Evolutionary conservation across 106 monocot species (phyloP), one percentile per base, ranked within the genome.

Genomic region (Vanilla planifolia): DNA sequence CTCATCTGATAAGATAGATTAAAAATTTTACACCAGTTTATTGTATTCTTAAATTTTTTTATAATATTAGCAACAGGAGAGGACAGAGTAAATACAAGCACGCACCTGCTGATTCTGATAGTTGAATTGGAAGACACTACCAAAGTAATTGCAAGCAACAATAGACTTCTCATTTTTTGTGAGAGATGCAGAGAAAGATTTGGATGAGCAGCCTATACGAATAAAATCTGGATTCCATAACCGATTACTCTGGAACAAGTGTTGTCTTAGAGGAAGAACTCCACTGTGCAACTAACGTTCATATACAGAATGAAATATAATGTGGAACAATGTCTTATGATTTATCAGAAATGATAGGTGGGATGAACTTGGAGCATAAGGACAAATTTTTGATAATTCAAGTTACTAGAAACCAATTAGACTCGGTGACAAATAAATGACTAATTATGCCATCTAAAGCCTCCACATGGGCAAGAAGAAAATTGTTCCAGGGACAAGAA

Each of bases 91-190:
- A 58, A 29, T 5, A 50, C 8, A 55, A 63, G 32, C 34, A 57
- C 77, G 47, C 77, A 82, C 79, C 83, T 83, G 71, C 52, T 35
- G 35, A 71, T 61, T 25, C 52, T 79, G 70, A 78, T 71, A 75
- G 24, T 74, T 83, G 67, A 83, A 78, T 63, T 48, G 68, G 52
- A 75, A 75, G 72, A 75, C 44, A 64, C 52, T 75, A 71, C 53
- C 79, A 45, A 79, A 75, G 30, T 69, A 46, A 62, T 79, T 20
- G 60, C 71, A 40, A 61, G 67, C 64, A 48, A 65, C 35, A 79
- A 79, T 53, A 30, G 79, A 75, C 64, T 84, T 60, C 52, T 65
- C 51, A 75, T 75, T 67, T 64, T 74, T 55, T 51, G 70, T 65
- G 79, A 75, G 79, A 63, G 79, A 75, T 34, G 79, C 4, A 68